phyloP scores from a whole-genome alignment of 345 rosid species.

The Trapa bicornis region DNA sequence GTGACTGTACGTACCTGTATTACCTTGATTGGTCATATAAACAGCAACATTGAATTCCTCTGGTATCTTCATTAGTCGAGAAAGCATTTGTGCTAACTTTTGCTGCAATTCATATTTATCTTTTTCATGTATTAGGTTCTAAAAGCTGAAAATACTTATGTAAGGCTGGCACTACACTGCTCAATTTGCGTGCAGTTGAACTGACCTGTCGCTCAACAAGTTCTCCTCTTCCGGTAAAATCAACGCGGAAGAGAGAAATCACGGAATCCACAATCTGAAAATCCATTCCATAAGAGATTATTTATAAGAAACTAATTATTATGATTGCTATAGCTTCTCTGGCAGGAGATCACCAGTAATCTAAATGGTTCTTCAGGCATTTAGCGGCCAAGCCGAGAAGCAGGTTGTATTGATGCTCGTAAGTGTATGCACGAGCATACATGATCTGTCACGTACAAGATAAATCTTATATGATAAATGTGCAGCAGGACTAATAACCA shows the following conservation, averaged over 20 bases:
- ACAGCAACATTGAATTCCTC: conserved; percentile 93
- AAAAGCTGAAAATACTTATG: neutral
- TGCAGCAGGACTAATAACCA: neutral
- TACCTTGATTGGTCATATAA: conserved; percentile 92
- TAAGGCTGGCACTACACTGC: neutral
- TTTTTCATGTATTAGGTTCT: neutral
- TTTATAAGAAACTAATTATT: neutral
- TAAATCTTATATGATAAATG: neutral
- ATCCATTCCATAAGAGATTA: conserved; percentile 10
- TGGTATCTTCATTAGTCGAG: conserved; percentile 62
- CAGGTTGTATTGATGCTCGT: conserved; percentile 75
- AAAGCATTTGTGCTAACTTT: conserved; percentile 93
- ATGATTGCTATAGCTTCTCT: neutral
- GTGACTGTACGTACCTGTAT: no score
- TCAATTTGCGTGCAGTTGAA: conserved; percentile 2
- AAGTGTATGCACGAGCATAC: conserved; percentile 83
- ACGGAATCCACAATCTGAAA: conserved; percentile 72
- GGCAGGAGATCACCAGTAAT: conserved; percentile 40
- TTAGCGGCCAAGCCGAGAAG: conserved; percentile 92
- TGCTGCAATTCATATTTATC: conserved; percentile 38
- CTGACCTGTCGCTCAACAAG: conserved; percentile 80
- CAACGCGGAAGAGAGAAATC: conserved; percentile 75
- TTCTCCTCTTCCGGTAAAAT: conserved; percentile 87
- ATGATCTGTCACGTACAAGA: conserved; percentile 45
- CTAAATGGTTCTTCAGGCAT: conserved; percentile 91